Conservation (phyloP, 2,329 filamentous ascomycete genomes). For the Fusarium sp. region DNA sequence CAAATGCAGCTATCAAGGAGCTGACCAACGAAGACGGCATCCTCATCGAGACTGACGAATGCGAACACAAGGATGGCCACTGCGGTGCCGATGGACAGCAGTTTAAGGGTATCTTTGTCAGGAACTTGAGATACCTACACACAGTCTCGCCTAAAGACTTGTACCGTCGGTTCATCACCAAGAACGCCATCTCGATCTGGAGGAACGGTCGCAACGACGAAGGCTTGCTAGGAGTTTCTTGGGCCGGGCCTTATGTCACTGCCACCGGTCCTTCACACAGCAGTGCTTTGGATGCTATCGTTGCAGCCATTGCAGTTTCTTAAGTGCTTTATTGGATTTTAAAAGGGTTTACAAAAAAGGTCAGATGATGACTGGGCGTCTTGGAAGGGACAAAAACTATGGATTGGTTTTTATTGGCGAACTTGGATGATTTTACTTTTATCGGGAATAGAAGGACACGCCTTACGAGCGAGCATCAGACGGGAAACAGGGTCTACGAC, state of each 20-base stretch:
- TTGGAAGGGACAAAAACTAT: constrained; percentile 19
- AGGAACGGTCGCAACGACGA: constrained; percentile 61
- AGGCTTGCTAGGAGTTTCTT: constrained; percentile 69
- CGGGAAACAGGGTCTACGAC: constrained; percentile 20
- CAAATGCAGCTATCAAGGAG: constrained; percentile 61
- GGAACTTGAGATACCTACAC: constrained; percentile 71
- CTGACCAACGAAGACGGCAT: constrained; percentile 59
- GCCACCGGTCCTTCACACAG: constrained; percentile 70
- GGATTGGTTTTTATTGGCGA: constrained; percentile 31
- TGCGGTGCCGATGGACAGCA: constrained; percentile 66
- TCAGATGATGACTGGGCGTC: constrained; percentile 8
- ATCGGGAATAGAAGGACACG: constrained; percentile 16
- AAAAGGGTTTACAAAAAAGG: background rate
- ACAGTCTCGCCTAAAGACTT: constrained; percentile 58
- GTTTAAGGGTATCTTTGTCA: constrained; percentile 78
- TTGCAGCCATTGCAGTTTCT: constrained; percentile 65
- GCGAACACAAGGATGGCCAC: constrained; percentile 49
- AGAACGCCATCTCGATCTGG: constrained; percentile 76
- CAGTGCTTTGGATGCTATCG: constrained; percentile 73
- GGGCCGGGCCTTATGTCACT: constrained; percentile 68
- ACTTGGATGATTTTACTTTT: constrained; percentile 28
- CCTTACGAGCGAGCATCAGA: constrained; percentile 24
- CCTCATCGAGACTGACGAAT: constrained; percentile 54
- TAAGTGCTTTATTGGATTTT: constrained; percentile 27
- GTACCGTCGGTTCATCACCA: constrained; percentile 66